phyloP scores from a whole-genome alignment of 306 rosid species.

The Prinsepia uniflora region DNA sequence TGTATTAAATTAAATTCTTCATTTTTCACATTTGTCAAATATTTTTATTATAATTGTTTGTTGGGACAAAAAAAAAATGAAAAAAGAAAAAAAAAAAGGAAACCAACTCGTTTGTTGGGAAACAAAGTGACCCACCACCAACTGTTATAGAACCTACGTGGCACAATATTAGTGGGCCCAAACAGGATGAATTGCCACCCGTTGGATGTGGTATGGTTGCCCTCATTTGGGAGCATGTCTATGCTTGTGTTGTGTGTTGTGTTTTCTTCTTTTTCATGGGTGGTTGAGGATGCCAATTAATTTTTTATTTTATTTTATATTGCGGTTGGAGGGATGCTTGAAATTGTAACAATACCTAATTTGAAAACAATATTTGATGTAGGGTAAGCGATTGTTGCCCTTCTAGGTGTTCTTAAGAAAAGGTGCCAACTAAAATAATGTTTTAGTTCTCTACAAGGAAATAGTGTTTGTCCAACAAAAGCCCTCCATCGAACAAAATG shows the following conservation, averaged over 20 bases:
- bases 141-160: neutral
- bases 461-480: no score
- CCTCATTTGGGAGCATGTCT: conserved; percentile 1
- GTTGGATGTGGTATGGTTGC: neutral
- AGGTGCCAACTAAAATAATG: no score
- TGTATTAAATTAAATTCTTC: neutral
- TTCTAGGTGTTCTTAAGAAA: no score
- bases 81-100: neutral
- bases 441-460: no score
- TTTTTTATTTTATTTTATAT: neutral
- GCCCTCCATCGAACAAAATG: no score
- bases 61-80: neutral
- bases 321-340: neutral
- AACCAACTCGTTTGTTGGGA: conserved; percentile 13
- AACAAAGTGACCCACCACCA: conserved; percentile 20
- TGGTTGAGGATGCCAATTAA: neutral
- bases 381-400: no score
- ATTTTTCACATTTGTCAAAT: conserved; percentile 1
- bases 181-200: conserved; percentile 11
- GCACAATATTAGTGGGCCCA: conserved; percentile 12
- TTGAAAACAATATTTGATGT: no score
- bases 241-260: neutral
- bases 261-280: neutral
- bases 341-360: neutral
- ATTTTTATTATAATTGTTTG: conserved; percentile 1